These are phyloP conservation scores for Fusarium equiseti DNA, from an alignment of 2,329 filamentous ascomycete species.

Conservation along the genomic window DNA sequence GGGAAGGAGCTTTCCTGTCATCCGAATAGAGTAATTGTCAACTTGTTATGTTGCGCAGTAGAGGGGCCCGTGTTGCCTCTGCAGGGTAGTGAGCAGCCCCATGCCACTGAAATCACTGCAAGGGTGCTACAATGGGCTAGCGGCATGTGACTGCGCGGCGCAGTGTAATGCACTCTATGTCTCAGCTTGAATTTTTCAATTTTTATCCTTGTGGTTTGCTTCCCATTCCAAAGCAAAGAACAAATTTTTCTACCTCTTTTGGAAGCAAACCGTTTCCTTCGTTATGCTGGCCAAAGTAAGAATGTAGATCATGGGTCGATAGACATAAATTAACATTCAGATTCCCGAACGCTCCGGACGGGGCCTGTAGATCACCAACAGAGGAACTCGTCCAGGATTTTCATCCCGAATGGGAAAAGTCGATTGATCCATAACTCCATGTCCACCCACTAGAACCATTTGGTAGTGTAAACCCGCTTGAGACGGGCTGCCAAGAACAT, in stretches of 20 bases:
- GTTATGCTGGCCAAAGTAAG: neutral
- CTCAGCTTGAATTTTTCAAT: neutral
- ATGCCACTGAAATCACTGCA: neutral
- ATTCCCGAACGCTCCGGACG: slow-evolving; percentile 5
- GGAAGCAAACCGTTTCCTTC: neutral
- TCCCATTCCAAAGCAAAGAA: neutral
- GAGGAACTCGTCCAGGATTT: neutral
- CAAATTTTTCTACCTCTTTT: neutral
- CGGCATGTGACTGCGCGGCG: neutral
- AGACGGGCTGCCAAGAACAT: neutral
- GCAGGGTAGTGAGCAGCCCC: neutral
- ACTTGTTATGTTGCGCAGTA: neutral
- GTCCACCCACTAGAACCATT: neutral
- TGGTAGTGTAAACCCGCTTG: neutral
- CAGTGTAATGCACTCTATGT: neutral
- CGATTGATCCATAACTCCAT: neutral
- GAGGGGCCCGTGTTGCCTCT: neutral
- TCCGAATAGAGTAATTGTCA: neutral
- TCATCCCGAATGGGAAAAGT: neutral
- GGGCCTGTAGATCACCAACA: slow-evolving; percentile 3
- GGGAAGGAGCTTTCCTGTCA: neutral
- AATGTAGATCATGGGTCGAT: neutral
- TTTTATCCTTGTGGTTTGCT: fast-evolving
- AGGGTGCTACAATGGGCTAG: neutral
- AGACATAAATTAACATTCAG: neutral